Evolutionary conservation across 1,284 basidiomycete species (phyloP).

Genomic region (Cryptococcus maquisensis): DNA sequence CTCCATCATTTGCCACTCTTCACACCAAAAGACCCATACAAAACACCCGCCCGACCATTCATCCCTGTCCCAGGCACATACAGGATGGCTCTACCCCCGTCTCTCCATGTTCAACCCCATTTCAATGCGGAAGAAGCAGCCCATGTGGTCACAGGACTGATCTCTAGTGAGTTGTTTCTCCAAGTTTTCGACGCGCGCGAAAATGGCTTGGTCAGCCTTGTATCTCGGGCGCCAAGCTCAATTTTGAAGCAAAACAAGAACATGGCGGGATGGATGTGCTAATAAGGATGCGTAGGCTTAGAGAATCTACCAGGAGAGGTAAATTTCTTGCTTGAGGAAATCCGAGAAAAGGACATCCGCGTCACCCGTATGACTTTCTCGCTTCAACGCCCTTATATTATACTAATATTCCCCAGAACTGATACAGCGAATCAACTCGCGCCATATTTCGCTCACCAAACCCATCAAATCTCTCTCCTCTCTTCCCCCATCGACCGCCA

Average conservation of each 20-base stretch:
- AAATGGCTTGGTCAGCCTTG: not conserved
- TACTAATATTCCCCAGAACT: conserved; percentile 23
- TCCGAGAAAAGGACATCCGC: conserved; percentile 52
- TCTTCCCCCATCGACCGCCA: conserved; percentile 12
- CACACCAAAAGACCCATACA: not conserved
- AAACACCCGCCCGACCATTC: not conserved
- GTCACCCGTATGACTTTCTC: conserved; percentile 33
- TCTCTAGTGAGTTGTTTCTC: conserved; percentile 56
- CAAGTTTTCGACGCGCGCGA: not conserved
- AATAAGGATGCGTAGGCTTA: conserved; percentile 53
- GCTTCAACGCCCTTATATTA: not conserved
- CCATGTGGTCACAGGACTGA: conserved; percentile 63
- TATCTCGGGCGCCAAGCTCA: not conserved
- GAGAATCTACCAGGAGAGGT: conserved; percentile 73
- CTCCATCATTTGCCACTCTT: not conserved
- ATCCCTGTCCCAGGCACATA: not conserved
- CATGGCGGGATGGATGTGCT: too few relatives aligned
- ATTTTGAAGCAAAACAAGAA: too few relatives aligned
- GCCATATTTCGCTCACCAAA: conserved; percentile 40
- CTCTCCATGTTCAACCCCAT: conserved; percentile 34
- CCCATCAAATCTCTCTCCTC: conserved; percentile 16
- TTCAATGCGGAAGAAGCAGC: conserved; percentile 63
- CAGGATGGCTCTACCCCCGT: conserved; percentile 12
- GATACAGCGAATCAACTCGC: conserved; percentile 35
- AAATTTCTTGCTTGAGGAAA: conserved; percentile 65